Base-by-base conservation (phyloP, 2,329 filamentous ascomycete genomes). In the Calonectria leucothoes region DNA sequence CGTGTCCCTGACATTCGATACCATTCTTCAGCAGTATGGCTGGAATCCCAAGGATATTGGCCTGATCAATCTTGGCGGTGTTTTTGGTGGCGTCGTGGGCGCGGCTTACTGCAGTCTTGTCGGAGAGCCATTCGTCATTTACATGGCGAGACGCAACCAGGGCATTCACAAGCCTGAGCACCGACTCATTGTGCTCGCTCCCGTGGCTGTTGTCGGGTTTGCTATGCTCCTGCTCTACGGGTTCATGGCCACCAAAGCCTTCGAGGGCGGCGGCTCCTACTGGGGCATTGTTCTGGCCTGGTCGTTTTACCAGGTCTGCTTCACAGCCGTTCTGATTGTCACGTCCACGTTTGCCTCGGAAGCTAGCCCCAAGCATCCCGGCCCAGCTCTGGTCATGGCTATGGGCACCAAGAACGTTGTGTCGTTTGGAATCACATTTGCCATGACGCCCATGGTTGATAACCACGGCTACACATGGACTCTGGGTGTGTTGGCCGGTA, bases 41-140 rank as follows among this genome's bases (percentile, higher is more conserved):
- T 69, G 66, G 66, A 39, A 69, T 14, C n/a, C 66, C 14, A 37
- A 69, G n/a, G 66, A 69, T 17, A 31, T 69, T 48, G 66, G 66
- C 12, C 37, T 69, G 35, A 69, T 69, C 52, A 69, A 69, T 27
- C 10, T 69, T 4, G 66, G 66, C 17, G 66, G 66, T 4, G 51
- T 69, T 29, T 42, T 69, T 20, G 66, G 66, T 25, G 66, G 51
- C 35, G 17, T 69, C 14, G 51, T 69, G 14, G 66, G 66, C 27
- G 52, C 52, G 12, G 51, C 52, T 3, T 69, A 69, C 35, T 69
- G 66, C 52, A 69, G 51, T 35, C 42, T 69, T n/a, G 0, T 69
- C n/a, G 66, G 66, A 57, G 66, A 69, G 33, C 66, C 66, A 11
- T 69, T 69, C 23, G 66, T 69, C 23, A 20, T 69, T 27, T 69